Conservation (phyloP, 2,329 filamentous ascomycete genomes). For the Phaeosphaeriaceae sp. region DNA sequence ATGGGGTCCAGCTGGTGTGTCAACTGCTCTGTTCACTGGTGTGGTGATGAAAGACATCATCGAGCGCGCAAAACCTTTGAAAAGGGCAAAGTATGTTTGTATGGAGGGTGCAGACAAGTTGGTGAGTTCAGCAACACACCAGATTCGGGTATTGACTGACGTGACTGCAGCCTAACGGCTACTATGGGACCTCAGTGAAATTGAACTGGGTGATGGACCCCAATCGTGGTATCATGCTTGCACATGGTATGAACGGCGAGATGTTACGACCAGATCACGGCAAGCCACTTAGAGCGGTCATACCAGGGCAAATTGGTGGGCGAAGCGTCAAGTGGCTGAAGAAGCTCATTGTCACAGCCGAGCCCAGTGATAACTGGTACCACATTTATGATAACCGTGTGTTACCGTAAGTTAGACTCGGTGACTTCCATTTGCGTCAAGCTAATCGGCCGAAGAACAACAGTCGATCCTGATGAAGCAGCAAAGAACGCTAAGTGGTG, state of each 20-base stretch:
- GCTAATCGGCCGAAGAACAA: conserved; percentile 61
- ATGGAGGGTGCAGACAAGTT: conserved; percentile 90
- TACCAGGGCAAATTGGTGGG: conserved; percentile 91
- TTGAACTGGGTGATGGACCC: conserved; percentile 87
- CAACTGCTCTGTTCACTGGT: conserved; percentile 87
- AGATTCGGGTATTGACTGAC: conserved; percentile 14
- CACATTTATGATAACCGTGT: conserved; percentile 94
- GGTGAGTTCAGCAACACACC: conserved; percentile 41
- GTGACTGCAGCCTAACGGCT: conserved; percentile 73
- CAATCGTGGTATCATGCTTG: conserved; percentile 83
- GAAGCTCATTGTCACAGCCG: conserved; percentile 76
- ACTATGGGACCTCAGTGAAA: conserved; percentile 87
- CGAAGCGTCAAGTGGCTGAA: conserved; percentile 94
- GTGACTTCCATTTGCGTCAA: neutral
- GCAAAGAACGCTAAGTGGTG: conserved; percentile 77
- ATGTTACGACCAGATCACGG: conserved; percentile 82
- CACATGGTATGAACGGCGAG: conserved; percentile 91
- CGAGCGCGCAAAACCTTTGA: conserved; percentile 69
- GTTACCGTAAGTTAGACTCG: conserved; percentile 63
- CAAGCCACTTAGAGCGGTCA: conserved; percentile 79
- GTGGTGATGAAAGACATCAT: conserved; percentile 77
- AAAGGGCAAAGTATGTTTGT: conserved; percentile 80
- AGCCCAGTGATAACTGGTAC: conserved; percentile 91
- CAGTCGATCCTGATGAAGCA: conserved; percentile 81
- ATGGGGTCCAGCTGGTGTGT: conserved; percentile 87